Evolutionary conservation across 2,329 filamentous ascomycete genomes (phyloP), one percentile per base, ranked within the genome.

Genomic region (Metarhizium anisopliae): DNA sequence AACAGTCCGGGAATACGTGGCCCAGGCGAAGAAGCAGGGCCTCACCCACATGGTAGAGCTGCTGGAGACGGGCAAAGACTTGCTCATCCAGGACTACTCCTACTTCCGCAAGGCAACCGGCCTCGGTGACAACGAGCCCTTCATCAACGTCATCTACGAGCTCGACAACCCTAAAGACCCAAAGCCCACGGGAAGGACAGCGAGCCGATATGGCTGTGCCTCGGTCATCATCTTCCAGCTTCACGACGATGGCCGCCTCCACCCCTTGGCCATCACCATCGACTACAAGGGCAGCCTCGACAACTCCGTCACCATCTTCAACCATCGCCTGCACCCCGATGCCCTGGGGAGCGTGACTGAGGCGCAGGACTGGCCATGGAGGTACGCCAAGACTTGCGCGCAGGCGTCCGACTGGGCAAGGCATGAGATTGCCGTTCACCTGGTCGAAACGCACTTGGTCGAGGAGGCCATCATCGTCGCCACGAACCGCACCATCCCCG

Each of bases 371-470:
- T 80, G 75, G 75, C 68, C 76, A 0, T 80, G 77, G 77, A 66
- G 77, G 49, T 79, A 78, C 60, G 77, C 77, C 20, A 80, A 79
- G 63, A 77, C 72, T 0, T 78, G 74, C 50, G 72, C 71, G 2
- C 76, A 78, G 56, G 68, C 71, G 1, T 68, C 73, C 1, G 77
- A 79, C 63, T 80, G 76, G 77, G 63, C 71, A 53, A 68, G 72
- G 4, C 77, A 80, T 57, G 76, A 79, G 61, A 58, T 78, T 16
- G 66, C 65, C 4, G 70, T 77, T 2, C 77, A 80, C 56, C 68
- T 80, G 6, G 71, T 68, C 4, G 63, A 74, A 13, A 70, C 73
- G 0, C 76, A 79, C 60, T 63, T 78, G 8, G 65, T 79, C 35
- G 77, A 79, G 63, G 76, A 79, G 63, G 69, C 70, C 10, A 66